Percentiles rank a stretch among this genome's conserved stretches.
Conservation (phyloP, 768 basidiomycete species). For the Leccinum sublutescens region DNA sequence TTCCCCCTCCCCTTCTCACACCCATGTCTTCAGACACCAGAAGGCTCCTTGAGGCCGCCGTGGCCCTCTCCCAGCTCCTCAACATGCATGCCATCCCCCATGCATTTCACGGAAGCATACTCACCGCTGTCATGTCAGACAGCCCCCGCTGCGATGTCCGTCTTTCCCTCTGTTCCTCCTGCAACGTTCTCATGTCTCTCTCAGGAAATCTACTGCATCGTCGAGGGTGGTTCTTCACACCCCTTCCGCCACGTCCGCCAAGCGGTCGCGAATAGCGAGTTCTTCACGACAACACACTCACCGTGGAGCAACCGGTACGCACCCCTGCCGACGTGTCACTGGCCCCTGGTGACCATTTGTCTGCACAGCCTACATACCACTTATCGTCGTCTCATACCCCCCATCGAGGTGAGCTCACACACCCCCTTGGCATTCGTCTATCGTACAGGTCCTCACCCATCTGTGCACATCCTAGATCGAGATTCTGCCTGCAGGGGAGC, state of each 20-base stretch:
- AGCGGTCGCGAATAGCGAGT: slow-evolving; percentile 60
- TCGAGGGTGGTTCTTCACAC: slow-evolving; percentile 69
- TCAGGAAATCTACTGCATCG: slow-evolving; percentile 84
- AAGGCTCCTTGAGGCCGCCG: slow-evolving; percentile 75
- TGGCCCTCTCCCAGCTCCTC: slow-evolving; percentile 68
- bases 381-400: slow-evolving; percentile 73
- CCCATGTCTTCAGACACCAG: slow-evolving; percentile 64
- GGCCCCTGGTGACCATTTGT: slow-evolving; percentile 10
- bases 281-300: slow-evolving; percentile 66
- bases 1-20: slow-evolving; percentile 15
- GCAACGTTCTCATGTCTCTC: slow-evolving; percentile 9
- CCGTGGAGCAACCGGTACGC: slow-evolving; percentile 85
- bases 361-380: slow-evolving; percentile 63
- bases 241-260: slow-evolving; percentile 81
- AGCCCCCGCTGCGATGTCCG: slow-evolving; percentile 63
- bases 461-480: slow-evolving; percentile 56
- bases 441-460: background rate
- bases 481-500: slow-evolving; percentile 78
- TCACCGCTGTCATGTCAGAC: slow-evolving; percentile 69
- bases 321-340: slow-evolving; percentile 1
- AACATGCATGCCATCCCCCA: slow-evolving; percentile 60
- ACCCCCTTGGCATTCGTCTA: background rate
- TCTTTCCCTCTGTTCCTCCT: slow-evolving; percentile 13
- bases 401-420: slow-evolving; percentile 58
- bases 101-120: slow-evolving; percentile 76